Percentiles rank a stretch among this genome's conserved stretches.
These are phyloP conservation scores for Sutorius eximius DNA, from an alignment of 1,284 basidiomycete genomes.

Conservation along the genomic window DNA sequence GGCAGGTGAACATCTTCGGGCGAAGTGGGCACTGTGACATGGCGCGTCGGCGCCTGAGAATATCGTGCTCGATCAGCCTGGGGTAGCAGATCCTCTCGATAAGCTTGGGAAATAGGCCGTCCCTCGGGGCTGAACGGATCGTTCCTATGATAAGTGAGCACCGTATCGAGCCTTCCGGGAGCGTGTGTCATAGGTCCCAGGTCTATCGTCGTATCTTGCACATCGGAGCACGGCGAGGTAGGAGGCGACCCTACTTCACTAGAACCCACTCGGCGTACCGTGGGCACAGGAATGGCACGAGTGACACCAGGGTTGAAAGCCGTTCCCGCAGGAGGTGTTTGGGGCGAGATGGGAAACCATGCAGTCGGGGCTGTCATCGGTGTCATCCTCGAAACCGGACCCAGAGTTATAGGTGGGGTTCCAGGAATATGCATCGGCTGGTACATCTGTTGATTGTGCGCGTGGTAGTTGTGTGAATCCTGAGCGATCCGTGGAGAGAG, in stretches of 20 bases:
- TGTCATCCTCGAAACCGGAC: constrained; percentile 4
- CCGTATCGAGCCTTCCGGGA: constrained; percentile 43
- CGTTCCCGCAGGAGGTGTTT: constrained; percentile 9
- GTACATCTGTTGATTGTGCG: constrained; percentile 36
- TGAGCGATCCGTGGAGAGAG: constrained; percentile 29
- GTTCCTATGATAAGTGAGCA: constrained; percentile 27
- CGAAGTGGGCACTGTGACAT: not conserved
- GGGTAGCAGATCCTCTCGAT: constrained; percentile 12
- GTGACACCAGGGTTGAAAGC: constrained; percentile 11
- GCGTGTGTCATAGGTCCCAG: constrained; percentile 40
- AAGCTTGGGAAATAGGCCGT: constrained; percentile 8
- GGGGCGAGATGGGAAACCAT: constrained; percentile 19
- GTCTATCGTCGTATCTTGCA: constrained; percentile 42
- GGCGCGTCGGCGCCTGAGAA: constrained; percentile 14
- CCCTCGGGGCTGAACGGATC: constrained; percentile 8
- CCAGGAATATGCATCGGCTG: constrained; percentile 33
- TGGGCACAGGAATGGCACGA: constrained; percentile 11
- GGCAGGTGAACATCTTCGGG: constrained; percentile 20
- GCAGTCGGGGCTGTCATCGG: constrained; percentile 8
- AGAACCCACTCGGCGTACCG: not conserved
- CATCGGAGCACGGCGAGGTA: constrained; percentile 41
- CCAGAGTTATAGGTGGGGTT: constrained; percentile 13
- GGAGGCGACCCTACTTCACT: constrained; percentile 27
- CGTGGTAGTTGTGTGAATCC: constrained; percentile 36
- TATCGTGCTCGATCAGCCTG: constrained; percentile 17